These are phyloP conservation scores for Megacollybia platyphylla DNA, from an alignment of 1,284 basidiomycete species.

Conservation along the genomic window DNA sequence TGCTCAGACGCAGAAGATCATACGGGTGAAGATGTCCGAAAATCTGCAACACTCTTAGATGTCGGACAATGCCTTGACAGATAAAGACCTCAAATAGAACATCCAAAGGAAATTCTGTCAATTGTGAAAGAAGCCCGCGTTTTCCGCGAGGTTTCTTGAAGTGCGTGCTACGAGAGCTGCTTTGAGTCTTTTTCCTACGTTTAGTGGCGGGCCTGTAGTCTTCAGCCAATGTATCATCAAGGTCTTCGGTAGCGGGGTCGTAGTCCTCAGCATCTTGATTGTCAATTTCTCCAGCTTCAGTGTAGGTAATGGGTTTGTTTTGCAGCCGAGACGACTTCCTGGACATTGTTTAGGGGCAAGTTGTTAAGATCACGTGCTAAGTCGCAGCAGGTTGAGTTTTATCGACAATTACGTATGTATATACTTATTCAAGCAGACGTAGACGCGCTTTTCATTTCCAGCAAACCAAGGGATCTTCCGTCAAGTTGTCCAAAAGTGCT, in stretches of 20 bases:
- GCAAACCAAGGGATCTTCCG: no score
- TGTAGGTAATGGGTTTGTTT: no score
- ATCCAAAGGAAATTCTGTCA: slow-evolving; percentile 1
- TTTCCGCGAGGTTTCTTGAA: background rate
- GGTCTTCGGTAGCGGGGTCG: background rate
- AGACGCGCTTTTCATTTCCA: no score
- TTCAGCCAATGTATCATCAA: background rate
- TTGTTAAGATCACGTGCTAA: no score
- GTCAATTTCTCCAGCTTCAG: no score
- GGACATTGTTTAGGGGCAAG: no score
- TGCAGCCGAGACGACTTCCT: no score
- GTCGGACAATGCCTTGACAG: background rate
- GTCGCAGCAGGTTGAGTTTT: no score
- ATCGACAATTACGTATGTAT: no score
- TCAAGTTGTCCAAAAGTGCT: no score
- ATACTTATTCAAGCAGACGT: no score
- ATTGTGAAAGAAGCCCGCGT: background rate
- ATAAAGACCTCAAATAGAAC: slow-evolving; percentile 2
- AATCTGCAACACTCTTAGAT: slow-evolving; percentile 1
- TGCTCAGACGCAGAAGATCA: slow-evolving; percentile 24
- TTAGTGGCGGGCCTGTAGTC: background rate
- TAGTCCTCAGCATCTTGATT: background rate
- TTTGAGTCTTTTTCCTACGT: background rate
- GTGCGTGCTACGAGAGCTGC: background rate
- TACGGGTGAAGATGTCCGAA: slow-evolving; percentile 19